These are phyloP conservation scores for Ulmus americana DNA, from an alignment of 331 rosid genomes.

Conservation along the genomic window DNA sequence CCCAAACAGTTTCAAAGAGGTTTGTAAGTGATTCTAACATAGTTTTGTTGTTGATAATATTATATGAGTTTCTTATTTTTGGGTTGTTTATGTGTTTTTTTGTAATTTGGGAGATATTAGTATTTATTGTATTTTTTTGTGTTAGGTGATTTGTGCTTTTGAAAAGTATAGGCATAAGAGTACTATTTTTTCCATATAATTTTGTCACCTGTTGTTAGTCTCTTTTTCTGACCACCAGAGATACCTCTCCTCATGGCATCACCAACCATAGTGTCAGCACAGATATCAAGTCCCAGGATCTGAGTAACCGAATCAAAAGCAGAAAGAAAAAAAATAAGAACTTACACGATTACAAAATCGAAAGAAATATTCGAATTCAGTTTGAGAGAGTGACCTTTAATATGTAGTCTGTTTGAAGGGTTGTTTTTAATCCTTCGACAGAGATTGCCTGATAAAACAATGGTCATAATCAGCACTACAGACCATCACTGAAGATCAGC, in stretches of 20 bases:
- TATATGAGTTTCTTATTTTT: too few species aligned
- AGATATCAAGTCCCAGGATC: constrained; percentile 63
- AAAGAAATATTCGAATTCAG: neutral
- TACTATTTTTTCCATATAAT: neutral
- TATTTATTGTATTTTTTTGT: too few species aligned
- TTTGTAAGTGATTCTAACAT: too few species aligned
- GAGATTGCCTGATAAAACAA: constrained; percentile 30
- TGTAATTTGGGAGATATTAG: too few species aligned
- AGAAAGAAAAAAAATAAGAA: neutral
- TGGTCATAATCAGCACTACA: neutral
- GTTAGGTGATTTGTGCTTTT: too few species aligned
- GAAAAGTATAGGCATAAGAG: too few species aligned
- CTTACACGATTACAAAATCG: neutral
- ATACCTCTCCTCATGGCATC: constrained; percentile 51
- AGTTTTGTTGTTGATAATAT: too few species aligned
- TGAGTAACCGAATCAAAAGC: constrained; percentile 18
- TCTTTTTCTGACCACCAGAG: constrained; percentile 64
- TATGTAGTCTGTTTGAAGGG: constrained; percentile 35
- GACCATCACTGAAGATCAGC: neutral
- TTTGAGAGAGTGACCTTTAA: constrained; percentile 25
- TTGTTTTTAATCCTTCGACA: constrained; percentile 23
- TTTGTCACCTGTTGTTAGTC: constrained; percentile 50
- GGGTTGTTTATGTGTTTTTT: too few species aligned
- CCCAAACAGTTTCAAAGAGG: too few species aligned
- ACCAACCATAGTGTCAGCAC: constrained; percentile 59